phyloP scores from a whole-genome alignment of 768 basidiomycete species.

The Tulasnella calospora region DNA sequence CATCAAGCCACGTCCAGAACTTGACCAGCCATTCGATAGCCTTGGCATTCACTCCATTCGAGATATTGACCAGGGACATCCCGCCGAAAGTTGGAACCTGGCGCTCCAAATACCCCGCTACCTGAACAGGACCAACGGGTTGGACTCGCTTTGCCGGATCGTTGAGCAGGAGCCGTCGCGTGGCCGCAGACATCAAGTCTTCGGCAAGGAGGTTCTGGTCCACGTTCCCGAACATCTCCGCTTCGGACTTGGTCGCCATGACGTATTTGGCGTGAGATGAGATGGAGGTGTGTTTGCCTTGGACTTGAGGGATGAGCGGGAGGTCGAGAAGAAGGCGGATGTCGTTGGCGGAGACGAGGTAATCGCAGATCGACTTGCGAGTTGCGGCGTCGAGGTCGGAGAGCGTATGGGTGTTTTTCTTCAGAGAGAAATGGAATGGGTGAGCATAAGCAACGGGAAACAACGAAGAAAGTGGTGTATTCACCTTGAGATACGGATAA shows the following conservation, averaged over 20 bases:
- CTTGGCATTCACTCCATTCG: conserved; percentile 27
- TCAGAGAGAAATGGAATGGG: not conserved
- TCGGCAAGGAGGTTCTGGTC: not conserved
- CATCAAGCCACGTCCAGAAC: conserved; percentile 46
- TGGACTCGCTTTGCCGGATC: not conserved
- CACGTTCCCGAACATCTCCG: not conserved
- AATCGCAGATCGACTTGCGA: not conserved
- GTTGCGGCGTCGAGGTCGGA: not conserved
- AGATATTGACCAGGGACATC: not conserved
- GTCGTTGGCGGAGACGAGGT: conserved; percentile 16
- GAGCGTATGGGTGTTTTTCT: not conserved
- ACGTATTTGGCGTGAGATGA: not conserved
- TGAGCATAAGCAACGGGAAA: too few species aligned
- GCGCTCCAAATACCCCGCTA: not conserved
- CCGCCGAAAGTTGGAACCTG: not conserved
- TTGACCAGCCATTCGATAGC: conserved; percentile 38
- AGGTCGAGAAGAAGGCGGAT: not conserved
- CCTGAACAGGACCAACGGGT: not conserved
- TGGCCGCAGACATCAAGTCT: not conserved
- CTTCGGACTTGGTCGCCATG: not conserved
- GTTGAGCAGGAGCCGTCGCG: not conserved
- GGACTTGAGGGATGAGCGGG: not conserved
- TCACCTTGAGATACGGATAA: conserved; percentile 8
- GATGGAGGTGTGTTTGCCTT: not conserved
- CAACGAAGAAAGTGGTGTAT: not conserved